These are phyloP conservation scores for Silene noctiflora DNA, from an alignment of 179 eudicot species.

Conservation along the genomic window DNA sequence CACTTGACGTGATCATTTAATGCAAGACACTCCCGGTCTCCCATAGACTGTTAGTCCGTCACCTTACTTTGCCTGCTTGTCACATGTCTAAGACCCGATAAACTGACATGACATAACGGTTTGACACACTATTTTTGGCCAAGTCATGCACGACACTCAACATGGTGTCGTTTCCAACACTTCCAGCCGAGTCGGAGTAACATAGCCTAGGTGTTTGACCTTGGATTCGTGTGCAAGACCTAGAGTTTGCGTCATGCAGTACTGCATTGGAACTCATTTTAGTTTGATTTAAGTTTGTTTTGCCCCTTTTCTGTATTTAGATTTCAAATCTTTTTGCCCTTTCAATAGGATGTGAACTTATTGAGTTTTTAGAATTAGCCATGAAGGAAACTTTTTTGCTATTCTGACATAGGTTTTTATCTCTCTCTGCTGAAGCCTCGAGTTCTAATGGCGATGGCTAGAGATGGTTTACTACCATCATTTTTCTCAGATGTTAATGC, in stretches of 20 bases:
- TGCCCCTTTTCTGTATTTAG: background rate
- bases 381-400: background rate
- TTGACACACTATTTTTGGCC: background rate
- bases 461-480: constrained; percentile 91
- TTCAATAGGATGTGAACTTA: background rate
- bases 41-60: too few species aligned
- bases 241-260: background rate
- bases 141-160: too few species aligned
- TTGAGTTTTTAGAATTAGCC: background rate
- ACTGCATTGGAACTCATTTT: too few species aligned
- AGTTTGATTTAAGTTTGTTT: background rate
- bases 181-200: too few species aligned
- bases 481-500: constrained; percentile 80
- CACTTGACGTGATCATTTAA: background rate
- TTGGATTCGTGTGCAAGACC: background rate
- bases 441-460: constrained; percentile 94
- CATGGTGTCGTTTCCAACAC: too few species aligned
- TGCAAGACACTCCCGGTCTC: too few species aligned
- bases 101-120: background rate
- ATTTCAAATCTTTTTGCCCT: background rate
- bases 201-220: background rate
- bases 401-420: background rate
- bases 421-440: constrained; percentile 60
- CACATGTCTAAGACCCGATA: background rate
- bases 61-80: too few species aligned